phyloP scores from a whole-genome alignment of 805 yeast species.

The Wickerhamomyces mucosus region DNA sequence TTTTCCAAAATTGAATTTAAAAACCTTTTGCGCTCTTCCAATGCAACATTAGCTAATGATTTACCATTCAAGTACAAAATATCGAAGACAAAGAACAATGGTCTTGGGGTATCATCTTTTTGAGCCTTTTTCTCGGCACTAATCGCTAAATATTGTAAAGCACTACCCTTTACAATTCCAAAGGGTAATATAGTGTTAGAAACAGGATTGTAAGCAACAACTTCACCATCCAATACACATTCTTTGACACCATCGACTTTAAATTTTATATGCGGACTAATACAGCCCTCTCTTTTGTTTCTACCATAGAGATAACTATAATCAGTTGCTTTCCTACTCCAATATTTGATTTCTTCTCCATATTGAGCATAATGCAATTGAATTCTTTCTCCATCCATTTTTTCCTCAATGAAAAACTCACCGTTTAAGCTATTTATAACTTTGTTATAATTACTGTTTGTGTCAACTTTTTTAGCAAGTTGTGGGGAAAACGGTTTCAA shows the following conservation, averaged over 20 bases:
- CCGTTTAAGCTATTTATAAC: slow-evolving; percentile 36
- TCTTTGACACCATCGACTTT: slow-evolving; percentile 25
- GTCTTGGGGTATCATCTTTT: slow-evolving; percentile 32
- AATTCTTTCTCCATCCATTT: slow-evolving; percentile 88
- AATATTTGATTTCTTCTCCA: slow-evolving; percentile 25
- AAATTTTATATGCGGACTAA: slow-evolving; percentile 40
- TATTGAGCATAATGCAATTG: slow-evolving; percentile 54
- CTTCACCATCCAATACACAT: slow-evolving; percentile 74
- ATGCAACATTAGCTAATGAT: slow-evolving; percentile 44
- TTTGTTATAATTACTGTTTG: slow-evolving; percentile 37
- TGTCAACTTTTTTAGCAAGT: slow-evolving; percentile 51
- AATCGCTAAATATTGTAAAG: slow-evolving; percentile 40
- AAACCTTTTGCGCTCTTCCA: slow-evolving; percentile 46
- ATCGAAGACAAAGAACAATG: slow-evolving; percentile 64
- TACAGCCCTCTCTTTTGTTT: slow-evolving; percentile 36
- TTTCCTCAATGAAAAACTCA: slow-evolving; percentile 73
- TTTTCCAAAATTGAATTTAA: slow-evolving; percentile 38
- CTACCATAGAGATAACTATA: slow-evolving; percentile 64
- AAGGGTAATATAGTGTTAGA: slow-evolving; percentile 57
- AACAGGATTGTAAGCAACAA: slow-evolving; percentile 76
- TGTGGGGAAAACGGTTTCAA: slow-evolving; percentile 61
- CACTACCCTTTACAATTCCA: slow-evolving; percentile 69
- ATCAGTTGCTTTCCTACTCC: slow-evolving; percentile 64
- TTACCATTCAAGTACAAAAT: slow-evolving; percentile 58
- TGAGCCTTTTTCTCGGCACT: slow-evolving; percentile 21